Evolutionary conservation across 495 filamentous ascomycete genomes (phyloP).

Genomic region (Venustampulla echinocandica): DNA sequence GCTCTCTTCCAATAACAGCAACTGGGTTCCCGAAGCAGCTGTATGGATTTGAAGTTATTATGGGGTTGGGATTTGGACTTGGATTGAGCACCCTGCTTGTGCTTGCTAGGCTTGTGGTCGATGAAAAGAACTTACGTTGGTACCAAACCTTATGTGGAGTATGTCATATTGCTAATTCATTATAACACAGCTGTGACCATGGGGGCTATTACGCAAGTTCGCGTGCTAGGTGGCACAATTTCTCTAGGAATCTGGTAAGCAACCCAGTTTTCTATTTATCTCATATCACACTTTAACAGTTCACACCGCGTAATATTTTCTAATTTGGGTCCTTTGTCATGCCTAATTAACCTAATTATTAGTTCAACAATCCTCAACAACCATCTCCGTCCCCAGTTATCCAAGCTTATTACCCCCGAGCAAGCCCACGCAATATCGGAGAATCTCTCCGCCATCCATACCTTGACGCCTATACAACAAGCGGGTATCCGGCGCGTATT

Average conservation of each 20-base stretch:
- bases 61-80: slow-evolving; percentile 24
- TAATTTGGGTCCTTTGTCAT: not conserved
- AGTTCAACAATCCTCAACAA: slow-evolving; percentile 4
- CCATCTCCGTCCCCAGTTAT: not conserved
- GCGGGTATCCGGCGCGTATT: not conserved
- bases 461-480: not conserved
- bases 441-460: not conserved
- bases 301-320: too few relatives aligned
- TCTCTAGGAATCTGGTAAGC: slow-evolving; percentile 31
- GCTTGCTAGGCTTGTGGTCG: slow-evolving; percentile 1
- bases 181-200: slow-evolving; percentile 33
- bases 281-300: slow-evolving; percentile 24
- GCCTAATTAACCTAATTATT: not conserved
- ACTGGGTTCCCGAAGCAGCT: slow-evolving; percentile 11
- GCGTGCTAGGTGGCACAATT: slow-evolving; percentile 40
- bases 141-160: not conserved
- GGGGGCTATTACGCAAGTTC: slow-evolving; percentile 39
- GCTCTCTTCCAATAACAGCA: slow-evolving; percentile 19
- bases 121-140: slow-evolving; percentile 5
- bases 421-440: not conserved
- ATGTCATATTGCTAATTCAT: not conserved
- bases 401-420: not conserved
- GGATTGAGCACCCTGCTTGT: slow-evolving; percentile 18
- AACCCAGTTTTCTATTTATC: slow-evolving; percentile 27
- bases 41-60: slow-evolving; percentile 25